Evolutionary conservation across 106 monocot species (phyloP), one percentile per base, ranked within the genome.

Genomic region (Narthecium ossifragum): DNA sequence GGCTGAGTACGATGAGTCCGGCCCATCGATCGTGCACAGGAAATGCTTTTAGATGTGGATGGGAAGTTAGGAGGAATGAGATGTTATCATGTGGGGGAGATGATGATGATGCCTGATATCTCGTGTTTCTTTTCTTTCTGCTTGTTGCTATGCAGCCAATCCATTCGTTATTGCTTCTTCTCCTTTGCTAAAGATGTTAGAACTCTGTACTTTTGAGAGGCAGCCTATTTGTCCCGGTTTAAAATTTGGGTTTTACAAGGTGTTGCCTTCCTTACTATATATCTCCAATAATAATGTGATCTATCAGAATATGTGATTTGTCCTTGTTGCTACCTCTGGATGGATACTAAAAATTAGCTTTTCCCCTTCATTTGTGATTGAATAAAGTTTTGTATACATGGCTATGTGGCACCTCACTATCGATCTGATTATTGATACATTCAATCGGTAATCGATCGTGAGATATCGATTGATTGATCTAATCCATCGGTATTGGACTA

Each of bases 1-100:
- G 54, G 65, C 65, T 18, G 65, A 65, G 41, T 65, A 65, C 20
- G 65, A 65, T 30, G 65, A 65, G 40, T 65, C 65, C 9, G 65
- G 65, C 26, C 65, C 65, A n/a, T 65, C 65, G 18, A 65, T 65
- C 13, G 65, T 65, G 37, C 65, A 65, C 41, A 55, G 65, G 29
- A 65, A 65, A 43, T 65, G 65, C 40, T 62, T 62, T 47, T 62
- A 47, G 30, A 17, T 62, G 40, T 8, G 36, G 23, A 45, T 28
- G 41, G 15, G 21, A 39, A 29, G 50, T 8, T 7, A 50, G 24
- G 18, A 50, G 24, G 18, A 18, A 32, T 40, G 27, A 15, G 25
- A 4, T 17, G 39, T n/a, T n/a, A n/a, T n/a, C n/a, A n/a, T n/a
- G n/a, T n/a, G n/a, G n/a, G n/a, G n/a, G n/a, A n/a, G n/a, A n/a